Percentiles rank a stretch among this genome's conserved stretches.
phyloP scores from a whole-genome alignment of 441 rosid genomes.

The Erodium trifolium region DNA sequence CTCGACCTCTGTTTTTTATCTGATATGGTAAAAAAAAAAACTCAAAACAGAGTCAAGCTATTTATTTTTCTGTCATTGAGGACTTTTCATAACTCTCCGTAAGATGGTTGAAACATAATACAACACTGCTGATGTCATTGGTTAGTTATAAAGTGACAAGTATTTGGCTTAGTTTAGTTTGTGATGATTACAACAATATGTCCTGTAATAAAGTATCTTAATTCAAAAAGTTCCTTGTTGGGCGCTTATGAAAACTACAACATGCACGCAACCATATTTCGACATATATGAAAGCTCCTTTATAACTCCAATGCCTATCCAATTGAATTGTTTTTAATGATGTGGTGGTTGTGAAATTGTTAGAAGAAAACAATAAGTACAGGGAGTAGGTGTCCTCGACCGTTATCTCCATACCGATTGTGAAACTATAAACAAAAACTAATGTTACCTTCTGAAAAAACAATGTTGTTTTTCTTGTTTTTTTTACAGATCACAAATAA shows the following conservation, averaged over 20 bases:
- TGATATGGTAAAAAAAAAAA: no score
- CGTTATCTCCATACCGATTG: neutral
- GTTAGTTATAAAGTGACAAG: no score
- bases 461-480: neutral
- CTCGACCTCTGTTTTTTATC: no score
- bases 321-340: neutral
- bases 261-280: neutral
- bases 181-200: neutral
- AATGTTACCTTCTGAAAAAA: neutral
- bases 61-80: no score
- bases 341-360: neutral
- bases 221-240: neutral
- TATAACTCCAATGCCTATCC: neutral
- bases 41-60: no score
- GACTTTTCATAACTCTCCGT: no score
- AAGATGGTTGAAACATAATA: no score
- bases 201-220: neutral
- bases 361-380: neutral
- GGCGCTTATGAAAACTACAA: neutral
- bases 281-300: neutral
- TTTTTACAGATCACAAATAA: neutral
- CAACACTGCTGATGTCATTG: no score
- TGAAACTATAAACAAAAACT: neutral
- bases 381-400: neutral
- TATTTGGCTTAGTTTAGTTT: no score